Evolutionary conservation across 139 green algal species (phyloP).

Genomic region (Haematococcus lacustris): DNA sequence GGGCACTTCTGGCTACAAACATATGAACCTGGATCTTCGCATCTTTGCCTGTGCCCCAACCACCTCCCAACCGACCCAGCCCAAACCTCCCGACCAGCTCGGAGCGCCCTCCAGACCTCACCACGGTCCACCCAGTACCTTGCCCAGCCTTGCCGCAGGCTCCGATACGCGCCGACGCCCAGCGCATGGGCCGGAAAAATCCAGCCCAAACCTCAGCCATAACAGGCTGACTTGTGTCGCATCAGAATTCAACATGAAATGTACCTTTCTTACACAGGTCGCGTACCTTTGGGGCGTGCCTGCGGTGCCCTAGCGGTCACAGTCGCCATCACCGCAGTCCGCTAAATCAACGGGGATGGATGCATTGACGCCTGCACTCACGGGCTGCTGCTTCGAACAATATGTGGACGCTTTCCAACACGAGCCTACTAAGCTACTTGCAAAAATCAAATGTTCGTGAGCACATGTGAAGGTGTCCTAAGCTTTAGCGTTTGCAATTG

Average conservation of each 20-base stretch:
- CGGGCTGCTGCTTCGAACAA: neutral
- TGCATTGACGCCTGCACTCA: neutral
- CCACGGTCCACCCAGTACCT: too few relatives aligned
- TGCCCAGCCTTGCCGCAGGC: too few relatives aligned
- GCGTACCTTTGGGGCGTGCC: constrained; percentile 23
- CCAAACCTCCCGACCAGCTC: too few relatives aligned
- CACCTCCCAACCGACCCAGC: too few relatives aligned
- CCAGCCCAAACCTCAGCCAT: too few relatives aligned
- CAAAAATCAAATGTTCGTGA: neutral
- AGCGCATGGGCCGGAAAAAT: too few relatives aligned
- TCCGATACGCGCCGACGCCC: neutral
- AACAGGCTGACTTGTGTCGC: neutral
- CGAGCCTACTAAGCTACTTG: neutral
- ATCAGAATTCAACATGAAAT: neutral
- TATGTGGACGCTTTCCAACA: neutral
- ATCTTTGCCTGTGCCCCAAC: too few relatives aligned
- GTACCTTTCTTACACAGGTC: neutral
- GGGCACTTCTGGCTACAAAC: too few relatives aligned
- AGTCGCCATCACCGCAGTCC: neutral
- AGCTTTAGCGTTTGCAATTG: too few relatives aligned
- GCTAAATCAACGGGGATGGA: neutral
- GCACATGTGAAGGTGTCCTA: neutral
- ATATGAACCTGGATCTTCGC: too few relatives aligned
- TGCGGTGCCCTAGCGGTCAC: neutral
- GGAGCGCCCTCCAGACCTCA: too few relatives aligned